These are phyloP conservation scores for Quercus bicolor DNA, from an alignment of 306 rosid genomes.

Conservation along the genomic window DNA sequence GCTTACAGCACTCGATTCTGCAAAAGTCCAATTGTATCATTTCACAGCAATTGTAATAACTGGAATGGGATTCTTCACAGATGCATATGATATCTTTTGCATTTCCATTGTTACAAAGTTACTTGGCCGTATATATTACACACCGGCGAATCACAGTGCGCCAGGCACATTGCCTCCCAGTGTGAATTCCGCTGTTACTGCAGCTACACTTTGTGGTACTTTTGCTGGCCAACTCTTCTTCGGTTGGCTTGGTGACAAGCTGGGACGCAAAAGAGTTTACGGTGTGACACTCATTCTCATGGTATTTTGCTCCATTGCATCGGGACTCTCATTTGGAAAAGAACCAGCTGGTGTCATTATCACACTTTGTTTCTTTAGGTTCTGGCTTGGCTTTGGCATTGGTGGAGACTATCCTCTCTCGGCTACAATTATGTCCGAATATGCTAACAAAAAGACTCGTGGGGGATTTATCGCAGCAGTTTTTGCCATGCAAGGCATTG, in stretches of 20 bases:
- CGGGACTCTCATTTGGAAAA: constrained; percentile 26
- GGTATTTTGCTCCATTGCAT: constrained; percentile 9
- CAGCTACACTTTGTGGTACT: constrained; percentile 19
- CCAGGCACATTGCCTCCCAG: constrained; percentile 19
- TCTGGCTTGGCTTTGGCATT: constrained; percentile 30
- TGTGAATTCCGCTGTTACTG: constrained; percentile 9
- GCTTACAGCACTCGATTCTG: constrained; percentile 13
- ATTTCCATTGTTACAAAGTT: constrained; percentile 10
- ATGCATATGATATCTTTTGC: constrained; percentile 26
- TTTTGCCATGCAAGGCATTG: constrained; percentile 24
- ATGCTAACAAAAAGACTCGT: constrained; percentile 26
- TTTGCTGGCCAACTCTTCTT: constrained; percentile 25
- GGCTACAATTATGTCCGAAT: constrained; percentile 30
- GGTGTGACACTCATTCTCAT: constrained; percentile 26
- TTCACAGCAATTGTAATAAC: constrained; percentile 27
- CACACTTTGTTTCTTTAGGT: constrained; percentile 26
- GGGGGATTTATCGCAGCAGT: constrained; percentile 22
- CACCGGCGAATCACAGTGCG: background rate
- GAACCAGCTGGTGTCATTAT: background rate
- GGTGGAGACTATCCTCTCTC: constrained; percentile 32
- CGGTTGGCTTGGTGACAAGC: constrained; percentile 30
- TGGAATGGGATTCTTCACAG: constrained; percentile 33
- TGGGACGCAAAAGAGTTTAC: constrained; percentile 19
- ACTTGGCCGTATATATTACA: constrained; percentile 36
- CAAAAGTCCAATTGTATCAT: constrained; percentile 21